Conservation (phyloP, 2,329 filamentous ascomycete genomes). For the Apiospora pterosperma region DNA sequence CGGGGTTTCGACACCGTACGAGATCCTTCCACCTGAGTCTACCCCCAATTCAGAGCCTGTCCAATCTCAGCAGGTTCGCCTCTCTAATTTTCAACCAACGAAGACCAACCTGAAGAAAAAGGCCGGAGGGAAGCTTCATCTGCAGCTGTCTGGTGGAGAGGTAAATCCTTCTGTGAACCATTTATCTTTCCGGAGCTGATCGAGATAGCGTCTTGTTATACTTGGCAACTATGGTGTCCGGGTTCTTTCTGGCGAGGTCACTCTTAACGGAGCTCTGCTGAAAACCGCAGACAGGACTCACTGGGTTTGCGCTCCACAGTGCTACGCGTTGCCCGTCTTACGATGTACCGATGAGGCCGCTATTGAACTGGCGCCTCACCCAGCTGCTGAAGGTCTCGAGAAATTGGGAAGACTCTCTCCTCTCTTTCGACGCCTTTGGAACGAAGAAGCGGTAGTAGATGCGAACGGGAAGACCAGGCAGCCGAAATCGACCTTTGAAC, state of each 20-base stretch:
- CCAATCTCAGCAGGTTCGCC: slow-evolving; percentile 9
- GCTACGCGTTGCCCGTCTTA: slow-evolving; percentile 67
- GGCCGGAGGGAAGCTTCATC: slow-evolving; percentile 16
- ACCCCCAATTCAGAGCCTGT: background rate
- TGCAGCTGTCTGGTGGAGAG: slow-evolving; percentile 26
- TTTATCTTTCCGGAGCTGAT: slow-evolving; percentile 13
- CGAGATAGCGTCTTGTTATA: slow-evolving; percentile 53
- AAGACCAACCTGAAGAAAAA: slow-evolving; percentile 20
- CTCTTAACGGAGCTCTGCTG: slow-evolving; percentile 63
- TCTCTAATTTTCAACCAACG: slow-evolving; percentile 25
- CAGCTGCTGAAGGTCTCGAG: slow-evolving; percentile 44
- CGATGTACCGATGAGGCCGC: slow-evolving; percentile 45
- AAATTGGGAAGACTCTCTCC: slow-evolving; percentile 60
- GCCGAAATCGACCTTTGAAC: slow-evolving; percentile 40
- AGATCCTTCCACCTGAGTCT: slow-evolving; percentile 5
- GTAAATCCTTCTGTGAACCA: slow-evolving; percentile 13
- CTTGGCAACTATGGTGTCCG: slow-evolving; percentile 67
- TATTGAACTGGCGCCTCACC: slow-evolving; percentile 51
- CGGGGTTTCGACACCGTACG: slow-evolving; percentile 9
- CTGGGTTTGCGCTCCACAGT: slow-evolving; percentile 64
- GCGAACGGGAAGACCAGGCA: slow-evolving; percentile 19
- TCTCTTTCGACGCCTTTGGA: slow-evolving; percentile 66
- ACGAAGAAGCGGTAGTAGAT: slow-evolving; percentile 33
- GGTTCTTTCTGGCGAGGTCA: slow-evolving; percentile 59
- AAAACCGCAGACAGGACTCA: slow-evolving; percentile 37